Percentiles rank a stretch among this genome's conserved stretches.
Evolutionary conservation across 106 monocot genomes (phyloP).

Genomic region (Allium fistulosum): DNA sequence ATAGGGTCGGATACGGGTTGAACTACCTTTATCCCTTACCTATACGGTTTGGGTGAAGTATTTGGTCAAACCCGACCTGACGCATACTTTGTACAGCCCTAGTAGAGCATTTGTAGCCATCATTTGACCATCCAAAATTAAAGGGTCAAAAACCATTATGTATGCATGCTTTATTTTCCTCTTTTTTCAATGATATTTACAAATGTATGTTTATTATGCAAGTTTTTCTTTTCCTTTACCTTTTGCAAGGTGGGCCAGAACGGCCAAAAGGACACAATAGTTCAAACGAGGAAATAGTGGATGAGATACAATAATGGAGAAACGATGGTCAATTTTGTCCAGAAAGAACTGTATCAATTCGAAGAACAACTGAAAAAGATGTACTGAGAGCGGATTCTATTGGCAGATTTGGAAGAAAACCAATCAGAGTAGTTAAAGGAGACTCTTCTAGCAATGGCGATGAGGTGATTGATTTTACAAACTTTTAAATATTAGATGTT

Average conservation of each 20-base stretch:
- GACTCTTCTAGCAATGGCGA: constrained; percentile 55
- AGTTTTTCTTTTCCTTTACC: not conserved
- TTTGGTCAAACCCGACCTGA: too few relatives aligned
- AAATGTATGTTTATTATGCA: not conserved
- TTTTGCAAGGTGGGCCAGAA: constrained; percentile 51
- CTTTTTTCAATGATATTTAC: not conserved
- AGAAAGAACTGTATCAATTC: constrained; percentile 41
- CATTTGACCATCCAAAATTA: constrained; percentile 61
- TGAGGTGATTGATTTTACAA: constrained; percentile 38
- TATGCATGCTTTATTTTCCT: not conserved
- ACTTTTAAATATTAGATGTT: too few relatives aligned
- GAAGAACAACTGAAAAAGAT: constrained; percentile 40
- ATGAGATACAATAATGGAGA: constrained; percentile 48
- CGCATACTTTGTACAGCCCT: too few relatives aligned
- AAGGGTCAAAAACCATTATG: constrained; percentile 24
- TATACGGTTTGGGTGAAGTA: too few relatives aligned
- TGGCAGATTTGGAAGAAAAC: constrained; percentile 52
- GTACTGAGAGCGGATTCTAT: constrained; percentile 36
- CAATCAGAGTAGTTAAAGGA: constrained; percentile 14
- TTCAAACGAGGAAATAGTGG: not conserved
- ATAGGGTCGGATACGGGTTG: too few relatives aligned
- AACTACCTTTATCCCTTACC: too few relatives aligned
- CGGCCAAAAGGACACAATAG: constrained; percentile 46
- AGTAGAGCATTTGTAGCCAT: constrained; percentile 32
- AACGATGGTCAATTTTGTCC: constrained; percentile 60